Base-by-base conservation (phyloP, 345 rosid genomes). In the Acer negundo region DNA sequence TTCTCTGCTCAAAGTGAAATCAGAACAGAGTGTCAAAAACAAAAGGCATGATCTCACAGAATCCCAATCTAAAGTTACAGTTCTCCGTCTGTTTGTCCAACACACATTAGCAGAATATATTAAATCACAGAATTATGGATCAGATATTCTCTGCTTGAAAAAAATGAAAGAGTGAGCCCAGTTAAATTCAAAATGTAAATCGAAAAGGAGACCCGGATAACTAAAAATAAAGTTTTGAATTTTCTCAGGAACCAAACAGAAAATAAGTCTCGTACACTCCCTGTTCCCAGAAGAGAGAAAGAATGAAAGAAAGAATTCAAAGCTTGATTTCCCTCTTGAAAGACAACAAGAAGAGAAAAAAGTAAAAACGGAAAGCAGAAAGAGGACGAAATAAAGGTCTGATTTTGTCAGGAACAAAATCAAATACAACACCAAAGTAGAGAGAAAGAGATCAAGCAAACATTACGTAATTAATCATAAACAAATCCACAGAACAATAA, bases 331-430 rank as follows among this genome's bases (percentile, higher is more conserved):
- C 78, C 79, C 89, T 82, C 80, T 75, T 11, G 77, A 80, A 85
- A 69, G 80, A 76, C 75, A 79, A 77, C 69, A 78, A 76, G 72
- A 63, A 72, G 70, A 69, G 70, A 63, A 53, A 80, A 80, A 84
- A 82, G 85, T 81, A 86, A 78, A 69, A 77, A 76, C 75, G 74
- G 72, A 79, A 90, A 85, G 81, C 75, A 78, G 75, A 80, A 81
- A 83, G 81, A 76, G 89, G 89, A 85, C 85, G 81, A 85, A 81
- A 80, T 67, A 78, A 77, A 87, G 77, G 85, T 56, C 80, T 76
- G 80, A 77, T 78, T 79, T 82, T 80, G 86, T 86, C 87, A 81
- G 82, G 75, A 74, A 80, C 72, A 83, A 75, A 77, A 83, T 67
- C 80, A 79, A 70, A 77, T 65, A 78, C 16, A 72, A 66, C 49